Evolutionary conservation across 805 yeast genomes (phyloP), one percentile per base, ranked within the genome.

Genomic region (Sugiyamaella qingdaonensis): DNA sequence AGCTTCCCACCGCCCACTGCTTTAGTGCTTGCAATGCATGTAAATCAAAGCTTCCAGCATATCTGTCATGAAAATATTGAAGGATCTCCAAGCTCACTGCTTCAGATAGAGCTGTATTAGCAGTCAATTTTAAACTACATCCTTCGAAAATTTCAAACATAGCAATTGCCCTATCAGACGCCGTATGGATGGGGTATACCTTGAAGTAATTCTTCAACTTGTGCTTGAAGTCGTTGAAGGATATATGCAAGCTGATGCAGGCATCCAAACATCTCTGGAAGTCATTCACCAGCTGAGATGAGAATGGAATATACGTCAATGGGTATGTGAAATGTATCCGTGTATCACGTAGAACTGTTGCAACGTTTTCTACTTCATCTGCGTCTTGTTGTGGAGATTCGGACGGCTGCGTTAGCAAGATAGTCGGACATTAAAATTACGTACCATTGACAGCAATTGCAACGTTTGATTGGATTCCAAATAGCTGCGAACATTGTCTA

Each of bases 71-170:
- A n/a, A 65, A 48, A 32, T 54, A 52, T 9, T 29, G n/a, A 8
- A 46, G 24, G 31, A 63, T 55, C 11, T 51, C 58, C 2, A 4
- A 36, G n/a, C 58, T 59, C 7, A 64, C 35, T 3, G 36, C 36
- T 19, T 43, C 47, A 1, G 65, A 60, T 37, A 66, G 49, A 13
- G 52, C 49, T 24, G 42, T 29, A 48, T 58, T 59, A 21, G 56
- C 45, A 14, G 36, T 58, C 65, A 27, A 14, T 58, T 56, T 4
- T 39, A 64, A 52, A 5, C 69, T 68, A n/a, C 58, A 27, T 10
- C 37, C 51, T 16, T 37, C 29, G 37, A 64, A 43, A 8, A 24
- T 36, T 1, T 47, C 27, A 10, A 46, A 35, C 16, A 55, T 39
- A 2, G 36, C 52, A 1, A 48, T 24, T 10, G 41, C 37, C 11